These are phyloP conservation scores for Yamadazyma trypodendri DNA, from an alignment of 1,139 yeast genomes.

Conservation along the genomic window DNA sequence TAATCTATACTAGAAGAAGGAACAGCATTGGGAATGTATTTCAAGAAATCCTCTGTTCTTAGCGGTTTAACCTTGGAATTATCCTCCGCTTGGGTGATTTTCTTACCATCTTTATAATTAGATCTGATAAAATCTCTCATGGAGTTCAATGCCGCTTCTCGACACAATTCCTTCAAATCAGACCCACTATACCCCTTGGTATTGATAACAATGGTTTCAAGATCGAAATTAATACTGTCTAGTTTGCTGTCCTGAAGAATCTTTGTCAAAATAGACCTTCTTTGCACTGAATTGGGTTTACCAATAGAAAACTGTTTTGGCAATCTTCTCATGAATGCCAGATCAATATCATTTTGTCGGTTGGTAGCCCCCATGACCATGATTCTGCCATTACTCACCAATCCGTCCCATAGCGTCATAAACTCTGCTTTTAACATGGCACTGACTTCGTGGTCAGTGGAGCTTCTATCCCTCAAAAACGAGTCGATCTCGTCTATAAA, in stretches of 20 bases:
- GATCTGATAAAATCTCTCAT: constrained; percentile 77
- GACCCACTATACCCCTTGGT: constrained; percentile 88
- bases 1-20: constrained; percentile 35
- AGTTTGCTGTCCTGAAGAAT: constrained; percentile 64
- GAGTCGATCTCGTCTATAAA: constrained; percentile 97
- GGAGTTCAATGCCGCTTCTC: constrained; percentile 90
- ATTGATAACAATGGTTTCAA: constrained; percentile 55
- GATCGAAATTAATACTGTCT: constrained; percentile 56
- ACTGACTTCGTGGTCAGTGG: constrained; percentile 92
- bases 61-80: constrained; percentile 44
- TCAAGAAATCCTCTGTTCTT: constrained; percentile 45
- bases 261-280: constrained; percentile 66
- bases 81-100: constrained; percentile 21
- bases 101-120: constrained; percentile 46
- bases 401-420: constrained; percentile 97
- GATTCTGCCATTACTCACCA: constrained; percentile 72
- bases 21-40: constrained; percentile 30
- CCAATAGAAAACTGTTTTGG: constrained; percentile 86
- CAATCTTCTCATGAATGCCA: constrained; percentile 87
- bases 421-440: constrained; percentile 94
- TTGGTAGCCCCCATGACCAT: constrained; percentile 95
- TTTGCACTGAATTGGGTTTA: constrained; percentile 68
- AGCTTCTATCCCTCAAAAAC: constrained; percentile 80
- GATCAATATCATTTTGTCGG: constrained; percentile 86
- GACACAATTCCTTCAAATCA: constrained; percentile 84